phyloP scores from a whole-genome alignment of 2,329 filamentous ascomycete species.

The Diaporthe sp. region DNA sequence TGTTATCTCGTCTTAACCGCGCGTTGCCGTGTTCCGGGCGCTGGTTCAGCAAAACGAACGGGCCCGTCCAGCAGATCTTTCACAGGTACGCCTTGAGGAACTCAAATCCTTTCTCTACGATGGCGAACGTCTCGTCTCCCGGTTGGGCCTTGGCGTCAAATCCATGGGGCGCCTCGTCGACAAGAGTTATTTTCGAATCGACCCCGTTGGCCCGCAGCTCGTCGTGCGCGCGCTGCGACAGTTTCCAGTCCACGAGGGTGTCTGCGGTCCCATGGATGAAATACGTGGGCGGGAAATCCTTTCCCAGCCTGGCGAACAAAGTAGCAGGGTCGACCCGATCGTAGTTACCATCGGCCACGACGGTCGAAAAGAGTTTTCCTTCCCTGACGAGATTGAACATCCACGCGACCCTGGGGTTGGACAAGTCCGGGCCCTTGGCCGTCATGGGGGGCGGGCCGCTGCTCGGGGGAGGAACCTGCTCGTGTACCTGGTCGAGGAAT shows the following conservation, averaged over 20 bases:
- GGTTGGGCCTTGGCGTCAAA: background rate
- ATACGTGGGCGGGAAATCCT: background rate
- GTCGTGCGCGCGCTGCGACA: background rate
- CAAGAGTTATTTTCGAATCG: background rate
- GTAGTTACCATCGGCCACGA: background rate
- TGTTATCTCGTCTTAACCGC: too few species aligned
- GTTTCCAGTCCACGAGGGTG: background rate
- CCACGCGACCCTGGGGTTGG: background rate
- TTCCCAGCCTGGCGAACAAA: background rate
- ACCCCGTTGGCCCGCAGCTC: background rate
- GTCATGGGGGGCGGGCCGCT: background rate
- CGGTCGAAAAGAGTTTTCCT: background rate
- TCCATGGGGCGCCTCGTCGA: background rate
- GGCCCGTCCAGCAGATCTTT: background rate
- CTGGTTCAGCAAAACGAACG: background rate
- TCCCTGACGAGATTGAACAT: slow-evolving; percentile 3
- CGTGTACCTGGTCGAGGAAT: background rate
- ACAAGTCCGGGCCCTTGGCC: background rate
- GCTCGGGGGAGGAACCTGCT: background rate
- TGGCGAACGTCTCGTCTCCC: background rate
- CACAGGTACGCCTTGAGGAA: background rate
- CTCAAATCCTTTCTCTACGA: background rate
- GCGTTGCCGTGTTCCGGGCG: background rate
- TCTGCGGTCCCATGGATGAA: background rate
- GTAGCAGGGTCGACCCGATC: slow-evolving; percentile 1